Evolutionary conservation across 1,284 basidiomycete genomes (phyloP).

Genomic region (Malassezia furfur): DNA sequence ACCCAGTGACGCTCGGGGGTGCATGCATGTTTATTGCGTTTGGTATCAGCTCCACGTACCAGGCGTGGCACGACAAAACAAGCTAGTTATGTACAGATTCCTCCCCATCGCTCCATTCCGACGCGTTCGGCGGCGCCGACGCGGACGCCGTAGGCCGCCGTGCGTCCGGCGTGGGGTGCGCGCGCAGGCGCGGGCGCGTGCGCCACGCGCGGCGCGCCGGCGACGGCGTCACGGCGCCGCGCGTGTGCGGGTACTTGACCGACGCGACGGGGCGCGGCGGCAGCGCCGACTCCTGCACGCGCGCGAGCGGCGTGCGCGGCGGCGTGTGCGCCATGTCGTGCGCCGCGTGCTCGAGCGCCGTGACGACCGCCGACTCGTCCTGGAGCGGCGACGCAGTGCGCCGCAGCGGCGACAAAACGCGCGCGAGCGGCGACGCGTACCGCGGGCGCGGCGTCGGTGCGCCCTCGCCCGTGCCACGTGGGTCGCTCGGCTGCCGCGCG

Average conservation of each 20-base stretch:
- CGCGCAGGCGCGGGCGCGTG: background rate
- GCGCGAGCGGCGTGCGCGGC: background rate
- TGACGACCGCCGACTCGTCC: background rate
- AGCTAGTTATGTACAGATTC: slow-evolving; percentile 12
- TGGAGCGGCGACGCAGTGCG: background rate
- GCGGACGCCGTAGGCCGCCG: background rate
- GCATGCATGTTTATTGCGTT: slow-evolving; percentile 74
- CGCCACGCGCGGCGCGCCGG: background rate
- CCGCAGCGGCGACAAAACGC: background rate
- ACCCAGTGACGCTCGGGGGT: slow-evolving; percentile 71
- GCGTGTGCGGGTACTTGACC: slow-evolving; percentile 6
- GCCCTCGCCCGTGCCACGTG: background rate
- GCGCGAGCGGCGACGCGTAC: background rate
- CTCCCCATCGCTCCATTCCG: slow-evolving; percentile 7
- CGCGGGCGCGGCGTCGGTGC: background rate
- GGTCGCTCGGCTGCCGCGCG: slow-evolving; percentile 12
- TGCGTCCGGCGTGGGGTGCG: background rate
- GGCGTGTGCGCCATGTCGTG: background rate
- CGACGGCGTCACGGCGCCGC: slow-evolving; percentile 2
- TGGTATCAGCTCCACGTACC: slow-evolving; percentile 51
- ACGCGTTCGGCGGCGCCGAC: background rate
- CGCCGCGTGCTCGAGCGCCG: background rate
- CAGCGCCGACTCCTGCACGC: background rate
- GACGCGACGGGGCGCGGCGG: slow-evolving; percentile 6
- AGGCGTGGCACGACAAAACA: slow-evolving; percentile 40